These are phyloP conservation scores for Glycyrrhiza uralensis DNA, from an alignment of 306 rosid genomes.

Conservation along the genomic window DNA sequence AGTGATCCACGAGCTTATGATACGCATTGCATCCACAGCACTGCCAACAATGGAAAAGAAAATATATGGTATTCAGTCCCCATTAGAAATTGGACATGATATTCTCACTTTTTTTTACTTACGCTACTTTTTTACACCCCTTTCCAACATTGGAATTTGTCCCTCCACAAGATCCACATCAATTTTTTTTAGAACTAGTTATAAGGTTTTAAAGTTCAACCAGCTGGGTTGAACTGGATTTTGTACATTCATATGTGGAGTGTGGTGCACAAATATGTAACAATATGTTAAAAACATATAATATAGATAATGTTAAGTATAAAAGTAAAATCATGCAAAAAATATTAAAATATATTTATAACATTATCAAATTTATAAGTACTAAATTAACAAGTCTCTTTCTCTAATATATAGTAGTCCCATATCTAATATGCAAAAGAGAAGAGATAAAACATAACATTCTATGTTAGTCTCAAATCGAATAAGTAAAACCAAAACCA, in stretches of 20 bases:
- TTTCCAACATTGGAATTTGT: neutral
- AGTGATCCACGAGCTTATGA: slow-evolving; percentile 94
- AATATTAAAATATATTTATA: neutral
- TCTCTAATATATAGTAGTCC: neutral
- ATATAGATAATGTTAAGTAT: neutral
- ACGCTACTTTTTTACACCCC: neutral
- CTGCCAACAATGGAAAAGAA: slow-evolving; percentile 37
- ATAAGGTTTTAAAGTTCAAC: neutral
- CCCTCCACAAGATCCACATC: neutral
- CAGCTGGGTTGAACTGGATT: neutral
- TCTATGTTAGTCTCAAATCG: too few species aligned
- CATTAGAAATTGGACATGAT: neutral
- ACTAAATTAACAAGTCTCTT: neutral
- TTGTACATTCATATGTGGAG: neutral
- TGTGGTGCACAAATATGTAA: neutral
- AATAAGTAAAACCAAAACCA: too few species aligned
- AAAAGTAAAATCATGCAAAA: neutral
- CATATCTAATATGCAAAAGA: too few species aligned
- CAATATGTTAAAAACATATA: neutral
- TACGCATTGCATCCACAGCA: slow-evolving; percentile 92
- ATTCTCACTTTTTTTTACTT: neutral
- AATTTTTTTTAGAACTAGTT: neutral
- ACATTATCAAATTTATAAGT: neutral
- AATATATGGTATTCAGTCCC: neutral
- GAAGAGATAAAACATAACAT: too few species aligned